Evolutionary conservation across 1,139 yeast genomes (phyloP), one percentile per base, ranked within the genome.

Genomic region (Kodamaea alishanica): DNA sequence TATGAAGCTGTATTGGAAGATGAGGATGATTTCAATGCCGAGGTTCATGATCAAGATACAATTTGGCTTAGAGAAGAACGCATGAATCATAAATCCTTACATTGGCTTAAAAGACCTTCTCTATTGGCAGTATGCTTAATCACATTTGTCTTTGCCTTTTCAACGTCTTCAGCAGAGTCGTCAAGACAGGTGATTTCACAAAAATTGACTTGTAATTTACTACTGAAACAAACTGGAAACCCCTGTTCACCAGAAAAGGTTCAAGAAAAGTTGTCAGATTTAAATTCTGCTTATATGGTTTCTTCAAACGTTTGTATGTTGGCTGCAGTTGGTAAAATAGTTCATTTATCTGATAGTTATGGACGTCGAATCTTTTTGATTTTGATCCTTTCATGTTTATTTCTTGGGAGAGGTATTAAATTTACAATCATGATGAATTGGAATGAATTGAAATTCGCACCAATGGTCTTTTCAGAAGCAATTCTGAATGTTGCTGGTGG

Each of bases 401-500:
- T 60, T 2, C 31, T 66, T 5, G 61, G 68, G 1, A 55, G 59
- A 38, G 9, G 54, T 2, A 35, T 61, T 1, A 48, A 56, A 36
- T 48, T 67, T 41, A 39, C 57, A 10, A 48, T 71, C 2, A 57
- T 74, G 58, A 32, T 52, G 44, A 35, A 45, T 12, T 55, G 44
- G 10, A 51, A 70, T 45, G 54, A 60, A 43, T 63, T 69, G 33
- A 56, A 55, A 26, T 58, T 68, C 51, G 44, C 51, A 8, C 47
- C 58, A 40, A 49, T 70, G 74, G 43, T 60, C 58, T 9, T 49
- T 51, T 6, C 69, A 7, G 71, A 71, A 6, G 41, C 70, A 3
- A 32, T 79, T 5, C 70, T 70, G 27, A 71, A 76, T 28, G 35
- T 70, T 2, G 71, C 78, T n/a, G 92, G 92, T 15, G 79, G 84